Base-by-base conservation (phyloP, 2,329 filamentous ascomycete genomes). In the Cladosporium sp. region DNA sequence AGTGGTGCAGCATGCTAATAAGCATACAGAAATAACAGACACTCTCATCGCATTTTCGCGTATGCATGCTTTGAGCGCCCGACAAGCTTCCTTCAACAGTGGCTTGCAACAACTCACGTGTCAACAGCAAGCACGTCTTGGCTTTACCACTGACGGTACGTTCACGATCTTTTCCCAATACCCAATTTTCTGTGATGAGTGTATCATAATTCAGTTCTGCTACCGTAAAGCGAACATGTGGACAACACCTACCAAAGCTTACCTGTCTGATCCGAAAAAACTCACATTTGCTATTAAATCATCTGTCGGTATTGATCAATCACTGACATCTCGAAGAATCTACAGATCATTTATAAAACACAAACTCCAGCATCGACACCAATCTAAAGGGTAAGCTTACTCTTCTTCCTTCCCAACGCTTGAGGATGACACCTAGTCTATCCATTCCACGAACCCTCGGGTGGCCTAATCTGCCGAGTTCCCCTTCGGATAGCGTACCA, bases 151-250 rank as follows among this genome's bases (percentile, higher is more conserved):
- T 28, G 20, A 34, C 32, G 56, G 56, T 58, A 54, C 40, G 59
- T 59, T 47, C 17, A 44, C 39, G 13, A 25, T 40, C 17, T 35
- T 55, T 22, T 61, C 37, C 15, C 22, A 48, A 42, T 34, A 4
- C 39, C 49, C 50, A 12, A 24, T 42, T 44, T 66, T 65, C 56
- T 51, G 68, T 71, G 71, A 73, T 73, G 71, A 73, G 66, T 67
- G 71, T 70, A 72, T 73, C 58, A 65, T 42, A 64, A 66, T 73
- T 67, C 71, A 73, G 71, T 73, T 73, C 71, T 73, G 71, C 71
- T 73, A 67, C 71, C 61, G 25, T 66, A 73, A 55, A 70, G 57
- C 58, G 66, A 58, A 61, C 28, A 64, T 73, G 71, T 70, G 58
- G 71, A 72, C 61, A 72, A 60, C 69, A 68, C 69, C 71, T 72